Evolutionary conservation across 1,284 basidiomycete species (phyloP).

Genomic region (Porogramme epimiltina): DNA sequence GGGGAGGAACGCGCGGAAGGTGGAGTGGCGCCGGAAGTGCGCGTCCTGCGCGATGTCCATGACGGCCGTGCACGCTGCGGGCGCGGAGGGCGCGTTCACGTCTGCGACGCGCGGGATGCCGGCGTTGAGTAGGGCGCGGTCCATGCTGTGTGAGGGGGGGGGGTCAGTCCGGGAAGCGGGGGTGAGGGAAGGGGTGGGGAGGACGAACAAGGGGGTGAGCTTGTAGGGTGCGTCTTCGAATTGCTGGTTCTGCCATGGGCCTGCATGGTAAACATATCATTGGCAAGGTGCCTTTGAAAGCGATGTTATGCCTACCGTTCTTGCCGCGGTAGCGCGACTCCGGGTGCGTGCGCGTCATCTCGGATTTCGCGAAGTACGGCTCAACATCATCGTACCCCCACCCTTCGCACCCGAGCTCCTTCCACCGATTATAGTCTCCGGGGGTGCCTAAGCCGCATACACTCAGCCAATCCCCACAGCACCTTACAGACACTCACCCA

Average conservation of each 20-base stretch:
- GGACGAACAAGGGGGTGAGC: neutral
- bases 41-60: conserved; percentile 28
- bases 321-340: conserved; percentile 10
- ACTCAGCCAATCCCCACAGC: neutral
- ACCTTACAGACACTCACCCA: too few relatives aligned
- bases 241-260: conserved; percentile 13
- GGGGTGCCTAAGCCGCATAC: conserved; percentile 27
- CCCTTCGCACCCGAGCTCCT: conserved; percentile 31
- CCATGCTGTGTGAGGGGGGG: conserved; percentile 5
- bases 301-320: conserved; percentile 13
- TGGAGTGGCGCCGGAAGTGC: conserved; percentile 24
- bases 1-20: conserved; percentile 33
- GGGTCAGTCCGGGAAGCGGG: neutral
- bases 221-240: conserved; percentile 3
- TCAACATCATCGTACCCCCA: conserved; percentile 40
- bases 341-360: conserved; percentile 22
- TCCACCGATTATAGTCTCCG: conserved; percentile 43
- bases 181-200: neutral
- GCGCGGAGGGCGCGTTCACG: conserved; percentile 27
- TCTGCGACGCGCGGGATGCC: conserved; percentile 30
- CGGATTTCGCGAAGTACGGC: conserved; percentile 39
- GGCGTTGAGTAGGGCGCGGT: conserved; percentile 16
- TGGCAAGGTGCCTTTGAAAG: neutral
- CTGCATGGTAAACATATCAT: too few relatives aligned
- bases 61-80: conserved; percentile 24